Base-by-base conservation (phyloP, 768 basidiomycete genomes). In the Sporobolomyces roseus region DNA sequence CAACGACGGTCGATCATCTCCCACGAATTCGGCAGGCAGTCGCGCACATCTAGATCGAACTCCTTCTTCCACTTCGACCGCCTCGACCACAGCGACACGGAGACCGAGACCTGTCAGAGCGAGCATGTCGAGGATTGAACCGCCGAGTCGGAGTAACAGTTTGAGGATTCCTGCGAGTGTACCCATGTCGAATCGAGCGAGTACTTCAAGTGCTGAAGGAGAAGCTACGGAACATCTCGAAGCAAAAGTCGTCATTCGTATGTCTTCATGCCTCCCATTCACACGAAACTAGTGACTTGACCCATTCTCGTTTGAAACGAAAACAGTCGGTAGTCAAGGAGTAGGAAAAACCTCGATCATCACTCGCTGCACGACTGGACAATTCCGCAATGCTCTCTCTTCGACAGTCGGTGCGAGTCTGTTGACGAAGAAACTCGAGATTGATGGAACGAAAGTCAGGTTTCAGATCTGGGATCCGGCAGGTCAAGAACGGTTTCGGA, bases 191-290 rank as follows among this genome's bases (percentile, higher is more conserved):
- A 51, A 23, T 17, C 43, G 49, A 5, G 9, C 29, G 16, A 60
- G 58, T 46, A 60, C 58, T 7, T 60, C 58, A 45, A 60, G 58
- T 38, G 45, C 58, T 6, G 58, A 60, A 48, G 58, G 43, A 2
- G 63, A 45, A 19, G 48, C 51, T 27, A 45, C 58, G 13, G 53
- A 70, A n/a, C 66, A 70, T 35, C 65, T 93, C 79, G 91, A 94
- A 83, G 89, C 89, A 79, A 93, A 93, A 85, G 90, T 93, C 79
- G 91, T 94, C 78, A 86, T 94, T 75, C 91, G 93, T 88, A 91
- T 89, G 81, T 91, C 88, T 79, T n/a, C 30, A 5, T 45, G 13
- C 41, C 41, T n/a, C 6, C 41, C 25, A 9, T 19, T 19, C 52
- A 9, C 19, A 38, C 23, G 33, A 59, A 25, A 14, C 60, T 14